phyloP scores from a whole-genome alignment of 2,329 filamentous ascomycete species.

The Epichloe glyceriae region DNA sequence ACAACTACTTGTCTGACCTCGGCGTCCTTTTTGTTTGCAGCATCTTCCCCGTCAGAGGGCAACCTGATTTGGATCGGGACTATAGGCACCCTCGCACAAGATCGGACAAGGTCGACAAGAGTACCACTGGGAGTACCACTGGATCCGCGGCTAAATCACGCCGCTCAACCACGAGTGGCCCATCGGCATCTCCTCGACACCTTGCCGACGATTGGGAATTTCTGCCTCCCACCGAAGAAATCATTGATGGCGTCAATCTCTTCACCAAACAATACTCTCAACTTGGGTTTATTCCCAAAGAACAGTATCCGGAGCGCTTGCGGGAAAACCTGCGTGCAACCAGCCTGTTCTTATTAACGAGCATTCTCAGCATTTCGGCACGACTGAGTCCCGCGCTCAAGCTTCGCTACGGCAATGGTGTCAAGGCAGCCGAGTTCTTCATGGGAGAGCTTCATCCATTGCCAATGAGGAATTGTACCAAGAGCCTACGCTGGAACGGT shows the following conservation, averaged over 20 bases:
- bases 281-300: slow-evolving; percentile 44
- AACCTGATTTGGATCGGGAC: slow-evolving; percentile 40
- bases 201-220: slow-evolving; percentile 32
- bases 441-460: slow-evolving; percentile 34
- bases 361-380: slow-evolving; percentile 43
- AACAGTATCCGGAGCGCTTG: slow-evolving; percentile 34
- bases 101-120: slow-evolving; percentile 30
- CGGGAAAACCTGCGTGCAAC: slow-evolving; percentile 32
- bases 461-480: slow-evolving; percentile 38
- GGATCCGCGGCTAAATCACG: slow-evolving; percentile 24
- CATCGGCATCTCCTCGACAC: slow-evolving; percentile 10
- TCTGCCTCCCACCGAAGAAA: slow-evolving; percentile 34
- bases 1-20: background rate
- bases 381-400: slow-evolving; percentile 37
- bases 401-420: slow-evolving; percentile 34
- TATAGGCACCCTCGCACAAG: slow-evolving; percentile 42
- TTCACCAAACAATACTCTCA: slow-evolving; percentile 46
- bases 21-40: slow-evolving; percentile 17
- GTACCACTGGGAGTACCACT: slow-evolving; percentile 24
- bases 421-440: slow-evolving; percentile 39
- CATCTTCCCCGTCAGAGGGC: slow-evolving; percentile 38
- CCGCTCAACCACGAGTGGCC: slow-evolving; percentile 20
- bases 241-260: slow-evolving; percentile 38
- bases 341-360: slow-evolving; percentile 40
- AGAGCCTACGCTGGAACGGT: slow-evolving; percentile 39